These are phyloP conservation scores for Sclerospora graminicola DNA, from an alignment of 352 stramenopile genomes.

Conservation along the genomic window DNA sequence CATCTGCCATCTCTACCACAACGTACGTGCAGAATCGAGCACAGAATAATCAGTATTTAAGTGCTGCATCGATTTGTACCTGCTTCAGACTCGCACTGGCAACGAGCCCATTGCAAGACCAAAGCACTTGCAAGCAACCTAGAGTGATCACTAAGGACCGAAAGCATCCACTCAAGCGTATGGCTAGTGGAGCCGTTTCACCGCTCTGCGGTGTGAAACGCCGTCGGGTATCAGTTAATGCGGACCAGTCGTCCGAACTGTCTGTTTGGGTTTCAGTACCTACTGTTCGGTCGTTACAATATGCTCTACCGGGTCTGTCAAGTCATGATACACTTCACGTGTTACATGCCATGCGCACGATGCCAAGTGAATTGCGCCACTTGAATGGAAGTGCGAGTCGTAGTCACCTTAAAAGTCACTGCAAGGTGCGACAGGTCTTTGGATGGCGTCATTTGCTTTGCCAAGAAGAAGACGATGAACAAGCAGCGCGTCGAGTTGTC, in stretches of 20 bases:
- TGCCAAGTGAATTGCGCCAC: slow-evolving; percentile 31
- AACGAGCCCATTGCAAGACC: slow-evolving; percentile 11
- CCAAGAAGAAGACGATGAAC: slow-evolving; percentile 19
- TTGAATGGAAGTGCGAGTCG: slow-evolving; percentile 21
- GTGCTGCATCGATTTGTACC: not conserved
- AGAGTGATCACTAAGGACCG: not conserved
- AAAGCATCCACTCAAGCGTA: slow-evolving; percentile 11
- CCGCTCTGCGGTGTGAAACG: slow-evolving; percentile 9
- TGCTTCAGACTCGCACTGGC: slow-evolving; percentile 5
- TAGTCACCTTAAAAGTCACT: slow-evolving; percentile 6
- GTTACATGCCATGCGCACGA: slow-evolving; percentile 21
- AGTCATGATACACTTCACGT: slow-evolving; percentile 26
- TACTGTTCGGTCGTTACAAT: slow-evolving; percentile 29
- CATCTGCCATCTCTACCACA: slow-evolving; percentile 3
- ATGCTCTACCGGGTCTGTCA: slow-evolving; percentile 22
- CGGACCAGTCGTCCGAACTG: slow-evolving; percentile 2
- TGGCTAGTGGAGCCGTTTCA: slow-evolving; percentile 5
- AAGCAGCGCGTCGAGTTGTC: slow-evolving; percentile 16
- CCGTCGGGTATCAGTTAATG: slow-evolving; percentile 11
- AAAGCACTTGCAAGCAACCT: not conserved
- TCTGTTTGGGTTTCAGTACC: not conserved
- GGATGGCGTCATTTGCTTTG: slow-evolving; percentile 33
- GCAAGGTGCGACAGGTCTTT: slow-evolving; percentile 19
- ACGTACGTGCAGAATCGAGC: slow-evolving; percentile 8
- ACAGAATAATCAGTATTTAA: slow-evolving; percentile 5